phyloP scores from a whole-genome alignment of 2,329 filamentous ascomycete genomes.

The Peltaster fructicola region DNA sequence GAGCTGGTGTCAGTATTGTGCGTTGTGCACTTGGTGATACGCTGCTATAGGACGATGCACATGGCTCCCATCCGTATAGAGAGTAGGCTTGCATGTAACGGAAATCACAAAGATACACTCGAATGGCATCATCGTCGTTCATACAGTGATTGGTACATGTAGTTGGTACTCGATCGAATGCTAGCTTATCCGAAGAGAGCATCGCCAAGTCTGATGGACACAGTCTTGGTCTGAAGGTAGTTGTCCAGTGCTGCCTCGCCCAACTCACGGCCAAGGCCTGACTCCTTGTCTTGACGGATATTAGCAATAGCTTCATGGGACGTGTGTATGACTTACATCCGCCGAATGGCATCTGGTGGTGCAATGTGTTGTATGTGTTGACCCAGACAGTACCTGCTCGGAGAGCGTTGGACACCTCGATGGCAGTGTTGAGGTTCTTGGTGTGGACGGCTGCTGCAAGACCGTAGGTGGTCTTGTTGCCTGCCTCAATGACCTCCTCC shows the following conservation, averaged over 20 bases:
- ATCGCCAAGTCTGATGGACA: too few species aligned
- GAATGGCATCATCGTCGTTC: too few species aligned
- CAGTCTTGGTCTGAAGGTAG: conserved; percentile 24
- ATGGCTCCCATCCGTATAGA: too few species aligned
- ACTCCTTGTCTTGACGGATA: too few species aligned
- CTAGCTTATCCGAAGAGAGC: too few species aligned
- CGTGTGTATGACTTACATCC: too few species aligned
- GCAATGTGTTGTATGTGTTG: conserved; percentile 56
- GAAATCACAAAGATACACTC: too few species aligned
- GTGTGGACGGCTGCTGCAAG: conserved; percentile 67
- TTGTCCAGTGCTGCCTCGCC: conserved; percentile 33
- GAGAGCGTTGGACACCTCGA: conserved; percentile 54
- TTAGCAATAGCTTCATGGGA: too few species aligned
- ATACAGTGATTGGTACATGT: too few species aligned
- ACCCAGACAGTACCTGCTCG: conserved; percentile 47
- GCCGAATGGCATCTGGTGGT: conserved; percentile 43
- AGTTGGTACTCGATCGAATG: too few species aligned
- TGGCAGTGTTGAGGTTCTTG: conserved; percentile 58
- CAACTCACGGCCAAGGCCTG: conserved; percentile 31
- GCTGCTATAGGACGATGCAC: conserved; percentile 55
- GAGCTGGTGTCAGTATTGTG: conserved; percentile 80
- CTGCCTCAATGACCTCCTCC: conserved; percentile 50
- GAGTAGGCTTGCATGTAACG: too few species aligned
- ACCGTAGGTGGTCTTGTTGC: conserved; percentile 59
- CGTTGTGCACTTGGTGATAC: conserved; percentile 86